Evolutionary conservation across 73 alveolate genomes (phyloP), one percentile per base, ranked within the genome.

Genomic region (Paramecium sonneborni): DNA sequence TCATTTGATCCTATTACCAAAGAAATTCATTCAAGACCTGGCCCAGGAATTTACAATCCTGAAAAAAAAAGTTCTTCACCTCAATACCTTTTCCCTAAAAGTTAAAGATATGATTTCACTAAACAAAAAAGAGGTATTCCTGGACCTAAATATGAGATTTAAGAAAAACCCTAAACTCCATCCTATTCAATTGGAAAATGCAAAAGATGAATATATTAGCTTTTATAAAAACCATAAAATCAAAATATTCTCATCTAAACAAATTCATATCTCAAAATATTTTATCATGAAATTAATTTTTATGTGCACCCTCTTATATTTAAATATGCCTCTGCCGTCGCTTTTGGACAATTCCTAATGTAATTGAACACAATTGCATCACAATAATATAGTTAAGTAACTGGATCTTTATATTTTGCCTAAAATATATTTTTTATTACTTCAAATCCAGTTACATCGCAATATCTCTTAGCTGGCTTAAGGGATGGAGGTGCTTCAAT

Each of bases 391-490:
- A 79, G 21, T 46, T 79, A 18, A 30, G 90, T 79, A 6, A 79
- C 32, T 0, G 90, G 90, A 44, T 79, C 90, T 23, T 79, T 79
- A 62, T 79, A 79, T 43, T 79, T 79, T 11, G 90, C 84, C 84
- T 62, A 26, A 62, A 30, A 26, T 0, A 62, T 62, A 14, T 7
- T 26, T 26, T 23, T 62, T 2, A 32, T 30, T 62, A 62, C 55
- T 79, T 79, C 90, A 79, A 79, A 79, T 24, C 90, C 90, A 11
- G 90, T 79, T 20, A 79, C 48, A 79, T 79, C 90, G 18, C 90
- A 79, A 79, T 79, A 79, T 46, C 52, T 79, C 48, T 79, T 79
- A 21, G 90, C 76, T 41, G 90, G 90, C 23, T 79, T 79, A 1
- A 79, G 55, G 0, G 90, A 79, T 2, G 90, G 90, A 3, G 90